phyloP scores from a whole-genome alignment of 148 eudicot species.

The Simmondsia chinensis region DNA sequence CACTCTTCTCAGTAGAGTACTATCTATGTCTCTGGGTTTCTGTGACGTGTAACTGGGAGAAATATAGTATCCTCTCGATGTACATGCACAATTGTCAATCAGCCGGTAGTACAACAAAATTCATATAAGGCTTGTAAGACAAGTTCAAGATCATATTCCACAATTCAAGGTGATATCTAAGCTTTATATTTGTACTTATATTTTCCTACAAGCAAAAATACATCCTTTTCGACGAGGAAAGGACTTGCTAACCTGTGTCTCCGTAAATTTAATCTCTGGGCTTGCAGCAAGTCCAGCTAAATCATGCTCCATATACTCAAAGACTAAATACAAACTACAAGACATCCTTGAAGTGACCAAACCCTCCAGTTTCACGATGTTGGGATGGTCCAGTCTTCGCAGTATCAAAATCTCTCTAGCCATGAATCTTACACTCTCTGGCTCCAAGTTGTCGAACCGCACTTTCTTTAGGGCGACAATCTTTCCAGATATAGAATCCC shows the following conservation, averaged over 20 bases:
- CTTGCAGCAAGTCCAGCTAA: slow-evolving; percentile 94
- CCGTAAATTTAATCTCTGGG: slow-evolving; percentile 79
- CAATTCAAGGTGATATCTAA: no score
- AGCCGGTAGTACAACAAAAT: no score
- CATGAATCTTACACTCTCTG: slow-evolving; percentile 94
- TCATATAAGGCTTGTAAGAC: no score
- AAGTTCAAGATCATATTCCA: no score
- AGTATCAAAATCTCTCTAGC: slow-evolving; percentile 84
- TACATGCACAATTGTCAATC: no score
- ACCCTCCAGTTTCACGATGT: slow-evolving; percentile 81
- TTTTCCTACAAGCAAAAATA: background rate
- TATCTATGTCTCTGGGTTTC: no score
- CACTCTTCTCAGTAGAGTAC: no score
- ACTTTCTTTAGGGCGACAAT: slow-evolving; percentile 93
- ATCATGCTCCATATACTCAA: slow-evolving; percentile 96
- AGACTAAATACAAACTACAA: slow-evolving; percentile 86
- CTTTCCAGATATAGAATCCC: slow-evolving; percentile 66
- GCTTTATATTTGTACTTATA: no score
- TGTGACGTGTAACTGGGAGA: no score
- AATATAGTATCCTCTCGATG: no score
- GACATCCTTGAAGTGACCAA: slow-evolving; percentile 96
- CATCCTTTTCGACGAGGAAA: background rate
- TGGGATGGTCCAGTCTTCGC: slow-evolving; percentile 84
- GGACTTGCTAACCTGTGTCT: slow-evolving; percentile 54
- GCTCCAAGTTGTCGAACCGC: slow-evolving; percentile 88